Conservation (phyloP, 805 yeast genomes). For the Candida parachauliodes region DNA sequence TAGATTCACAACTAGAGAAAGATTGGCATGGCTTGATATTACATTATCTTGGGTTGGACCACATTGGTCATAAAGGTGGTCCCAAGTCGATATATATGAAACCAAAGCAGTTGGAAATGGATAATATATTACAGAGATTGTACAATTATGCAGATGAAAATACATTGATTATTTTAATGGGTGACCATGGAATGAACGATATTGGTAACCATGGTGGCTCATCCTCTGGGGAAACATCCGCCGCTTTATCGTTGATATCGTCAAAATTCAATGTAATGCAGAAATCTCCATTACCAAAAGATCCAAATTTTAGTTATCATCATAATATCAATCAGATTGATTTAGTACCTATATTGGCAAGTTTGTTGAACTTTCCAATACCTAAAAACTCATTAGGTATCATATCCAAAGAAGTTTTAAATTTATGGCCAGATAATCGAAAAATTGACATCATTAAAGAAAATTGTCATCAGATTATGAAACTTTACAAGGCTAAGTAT, state of each 20-base stretch:
- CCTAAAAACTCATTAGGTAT: constrained; percentile 77
- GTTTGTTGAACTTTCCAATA: constrained; percentile 58
- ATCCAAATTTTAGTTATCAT: constrained; percentile 52
- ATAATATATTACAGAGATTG: constrained; percentile 52
- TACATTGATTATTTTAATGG: constrained; percentile 72
- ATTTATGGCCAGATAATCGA: constrained; percentile 42
- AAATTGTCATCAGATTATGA: constrained; percentile 55
- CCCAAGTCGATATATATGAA: constrained; percentile 79
- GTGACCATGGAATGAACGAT: constrained; percentile 97
- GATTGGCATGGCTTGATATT: constrained; percentile 84
- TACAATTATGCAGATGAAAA: constrained; percentile 32
- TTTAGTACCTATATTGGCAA: constrained; percentile 65
- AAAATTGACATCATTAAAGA: constrained; percentile 40
- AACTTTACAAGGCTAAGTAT: constrained; percentile 41
- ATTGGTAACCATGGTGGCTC: constrained; percentile 97
- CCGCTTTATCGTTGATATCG: constrained; percentile 72
- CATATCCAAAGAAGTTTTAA: constrained; percentile 54
- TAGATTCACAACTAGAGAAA: constrained; percentile 53
- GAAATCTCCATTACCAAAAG: constrained; percentile 36
- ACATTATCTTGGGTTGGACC: constrained; percentile 93
- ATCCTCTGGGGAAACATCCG: constrained; percentile 84
- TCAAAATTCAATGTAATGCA: constrained; percentile 36
- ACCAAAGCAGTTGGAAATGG: constrained; percentile 84
- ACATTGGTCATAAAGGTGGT: constrained; percentile 97
- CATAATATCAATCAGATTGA: constrained; percentile 61